A percentile compares a stretch with the other conserved stretches of the same genome.
phyloP scores from a whole-genome alignment of 257 asterid genomes.

The Ligustrum vulgare region DNA sequence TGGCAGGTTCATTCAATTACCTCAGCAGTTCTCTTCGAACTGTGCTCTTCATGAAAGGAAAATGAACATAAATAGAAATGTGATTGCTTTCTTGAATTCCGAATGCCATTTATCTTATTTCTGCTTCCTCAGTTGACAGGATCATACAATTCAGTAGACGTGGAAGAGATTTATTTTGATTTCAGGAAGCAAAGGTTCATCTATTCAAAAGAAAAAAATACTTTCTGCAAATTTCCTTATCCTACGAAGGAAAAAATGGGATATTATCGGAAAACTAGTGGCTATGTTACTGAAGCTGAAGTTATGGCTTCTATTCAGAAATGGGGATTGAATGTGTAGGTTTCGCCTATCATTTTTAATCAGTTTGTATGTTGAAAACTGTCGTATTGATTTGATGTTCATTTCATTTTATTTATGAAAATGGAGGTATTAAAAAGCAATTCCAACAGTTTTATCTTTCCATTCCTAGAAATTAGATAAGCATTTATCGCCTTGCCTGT shows the following conservation, averaged over 20 bases:
- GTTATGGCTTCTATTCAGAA: conserved; percentile 68
- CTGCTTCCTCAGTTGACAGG: conserved; percentile 59
- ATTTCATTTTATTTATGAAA: too few species aligned
- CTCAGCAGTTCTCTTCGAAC: not conserved
- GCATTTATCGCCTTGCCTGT: not conserved
- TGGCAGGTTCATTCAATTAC: conserved; percentile 60
- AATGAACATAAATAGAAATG: not conserved
- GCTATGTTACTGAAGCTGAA: conserved; percentile 91
- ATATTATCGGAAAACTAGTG: conserved; percentile 77
- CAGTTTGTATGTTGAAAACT: too few species aligned
- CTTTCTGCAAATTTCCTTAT: conserved; percentile 70
- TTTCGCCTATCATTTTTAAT: conserved; percentile 17
- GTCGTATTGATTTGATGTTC: too few species aligned
- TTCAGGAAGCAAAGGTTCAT: conserved; percentile 93
- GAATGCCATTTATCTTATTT: not conserved
- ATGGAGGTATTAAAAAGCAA: too few species aligned
- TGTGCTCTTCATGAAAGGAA: not conserved
- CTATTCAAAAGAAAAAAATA: conserved; percentile 67
- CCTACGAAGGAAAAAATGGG: conserved; percentile 92
- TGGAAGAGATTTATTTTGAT: conserved; percentile 85
- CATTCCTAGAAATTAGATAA: too few species aligned
- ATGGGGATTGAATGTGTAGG: conserved; percentile 98
- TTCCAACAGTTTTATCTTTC: too few species aligned
- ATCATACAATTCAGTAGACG: conserved; percentile 50
- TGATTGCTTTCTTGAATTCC: conserved; percentile 7